Evolutionary conservation across 345 rosid genomes (phyloP).

Genomic region (Hypericum perforatum): DNA sequence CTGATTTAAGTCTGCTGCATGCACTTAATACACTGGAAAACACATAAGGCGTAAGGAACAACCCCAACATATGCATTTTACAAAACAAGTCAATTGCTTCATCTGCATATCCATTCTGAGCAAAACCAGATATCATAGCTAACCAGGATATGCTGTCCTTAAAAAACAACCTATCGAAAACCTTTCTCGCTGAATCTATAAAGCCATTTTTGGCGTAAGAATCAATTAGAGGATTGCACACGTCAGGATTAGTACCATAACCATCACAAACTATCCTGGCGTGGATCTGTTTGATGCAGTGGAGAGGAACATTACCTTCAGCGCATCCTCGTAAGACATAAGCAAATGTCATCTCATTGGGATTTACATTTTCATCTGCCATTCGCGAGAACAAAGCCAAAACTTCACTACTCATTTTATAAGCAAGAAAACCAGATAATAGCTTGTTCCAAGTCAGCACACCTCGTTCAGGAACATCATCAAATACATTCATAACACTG

Average conservation of each 20-base stretch:
- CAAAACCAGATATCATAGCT: constrained; percentile 67
- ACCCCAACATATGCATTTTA: constrained; percentile 45
- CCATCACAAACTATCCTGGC: constrained; percentile 51
- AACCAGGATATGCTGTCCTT: constrained; percentile 81
- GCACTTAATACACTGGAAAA: constrained; percentile 81
- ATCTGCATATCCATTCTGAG: constrained; percentile 49
- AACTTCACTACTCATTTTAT: constrained; percentile 26
- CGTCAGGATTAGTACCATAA: constrained; percentile 29
- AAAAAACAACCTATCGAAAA: constrained; percentile 39
- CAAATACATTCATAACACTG: constrained; percentile 44
- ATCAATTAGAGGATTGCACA: constrained; percentile 66
- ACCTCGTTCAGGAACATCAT: constrained; percentile 52
- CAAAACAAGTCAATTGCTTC: constrained; percentile 51
- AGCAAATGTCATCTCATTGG: constrained; percentile 35
- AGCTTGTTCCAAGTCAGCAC: constrained; percentile 44
- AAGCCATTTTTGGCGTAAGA: constrained; percentile 54
- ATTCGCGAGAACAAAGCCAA: constrained; percentile 29
- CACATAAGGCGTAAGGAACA: constrained; percentile 58
- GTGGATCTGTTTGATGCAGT: constrained; percentile 49
- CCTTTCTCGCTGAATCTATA: constrained; percentile 35
- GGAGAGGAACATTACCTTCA: constrained; percentile 21
- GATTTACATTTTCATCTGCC: constrained; percentile 33
- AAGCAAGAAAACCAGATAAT: constrained; percentile 31
- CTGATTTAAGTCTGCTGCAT: constrained; percentile 46
- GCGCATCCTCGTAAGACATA: constrained; percentile 43